These are phyloP conservation scores for Uronychia setigera DNA, from an alignment of 73 alveolate genomes.

Conservation along the genomic window DNA sequence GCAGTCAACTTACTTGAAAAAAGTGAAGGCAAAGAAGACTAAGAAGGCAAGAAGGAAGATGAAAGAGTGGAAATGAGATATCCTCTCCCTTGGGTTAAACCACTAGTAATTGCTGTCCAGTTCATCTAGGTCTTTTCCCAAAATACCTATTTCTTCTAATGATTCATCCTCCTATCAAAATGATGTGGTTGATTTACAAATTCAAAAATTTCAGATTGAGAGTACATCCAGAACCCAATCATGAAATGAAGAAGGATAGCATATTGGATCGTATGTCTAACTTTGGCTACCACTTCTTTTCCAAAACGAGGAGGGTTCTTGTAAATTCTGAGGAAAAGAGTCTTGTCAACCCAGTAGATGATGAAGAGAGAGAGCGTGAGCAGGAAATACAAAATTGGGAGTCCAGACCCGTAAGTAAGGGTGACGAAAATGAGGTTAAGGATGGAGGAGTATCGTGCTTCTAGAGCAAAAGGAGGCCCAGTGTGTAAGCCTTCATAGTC, in stretches of 20 bases:
- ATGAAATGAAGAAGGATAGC: conserved; percentile 53
- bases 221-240: conserved; percentile 60
- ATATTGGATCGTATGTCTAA: conserved; percentile 20
- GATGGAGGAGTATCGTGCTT: conserved; percentile 55
- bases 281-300: conserved; percentile 3
- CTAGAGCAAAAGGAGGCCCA: conserved; percentile 60
- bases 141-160: background rate
- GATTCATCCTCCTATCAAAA: background rate
- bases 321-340: conserved; percentile 33
- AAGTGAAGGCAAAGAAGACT: background rate
- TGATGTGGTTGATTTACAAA: background rate
- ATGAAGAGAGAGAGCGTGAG: conserved; percentile 26
- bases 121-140: background rate
- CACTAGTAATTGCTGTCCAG: conserved; percentile 6
- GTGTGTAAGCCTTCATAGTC: conserved; percentile 57
- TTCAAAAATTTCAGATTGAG: conserved; percentile 45
- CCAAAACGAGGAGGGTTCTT: conserved; percentile 38
- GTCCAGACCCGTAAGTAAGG: conserved; percentile 66
- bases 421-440: conserved; percentile 33
- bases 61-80: conserved; percentile 15
- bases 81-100: conserved; percentile 13
- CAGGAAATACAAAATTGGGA: conserved; percentile 61
- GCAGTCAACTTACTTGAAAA: background rate
- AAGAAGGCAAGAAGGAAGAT: conserved; percentile 26
- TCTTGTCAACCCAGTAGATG: conserved; percentile 68